A percentile compares a stretch with the other conserved stretches of the same genome.
phyloP scores from a whole-genome alignment of 441 rosid species.

The Euphorbia neoarborescens region DNA sequence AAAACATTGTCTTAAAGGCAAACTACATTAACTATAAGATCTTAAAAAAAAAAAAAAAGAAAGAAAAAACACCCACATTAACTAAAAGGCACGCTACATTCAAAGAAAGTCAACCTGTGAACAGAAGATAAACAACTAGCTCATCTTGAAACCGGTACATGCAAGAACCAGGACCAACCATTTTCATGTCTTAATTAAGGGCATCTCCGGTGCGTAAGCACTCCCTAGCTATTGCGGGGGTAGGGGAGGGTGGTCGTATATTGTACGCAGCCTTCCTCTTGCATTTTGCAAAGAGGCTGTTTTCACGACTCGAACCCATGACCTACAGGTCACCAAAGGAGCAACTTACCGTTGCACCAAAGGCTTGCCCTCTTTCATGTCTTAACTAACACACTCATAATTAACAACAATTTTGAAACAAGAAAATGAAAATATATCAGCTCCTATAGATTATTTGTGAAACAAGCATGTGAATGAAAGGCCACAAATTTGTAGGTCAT shows the following conservation, averaged over 20 bases:
- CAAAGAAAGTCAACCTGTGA: background rate
- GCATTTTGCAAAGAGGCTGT: too few relatives aligned
- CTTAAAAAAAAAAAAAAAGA: too few relatives aligned
- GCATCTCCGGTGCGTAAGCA: too few relatives aligned
- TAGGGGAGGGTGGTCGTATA: too few relatives aligned
- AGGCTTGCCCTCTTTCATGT: background rate
- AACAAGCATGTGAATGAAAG: background rate
- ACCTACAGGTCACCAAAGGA: too few relatives aligned
- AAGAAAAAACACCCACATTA: too few relatives aligned
- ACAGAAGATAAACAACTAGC: background rate
- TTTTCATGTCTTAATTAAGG: too few relatives aligned
- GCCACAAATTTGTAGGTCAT: background rate
- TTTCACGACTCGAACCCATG: too few relatives aligned
- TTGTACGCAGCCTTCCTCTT: too few relatives aligned
- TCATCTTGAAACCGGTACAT: background rate
- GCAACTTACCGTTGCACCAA: too few relatives aligned
- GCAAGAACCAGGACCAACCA: conserved; percentile 8
- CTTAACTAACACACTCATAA: background rate
- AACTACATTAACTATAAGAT: too few relatives aligned
- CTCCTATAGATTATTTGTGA: background rate
- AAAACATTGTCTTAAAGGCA: background rate
- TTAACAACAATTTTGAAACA: background rate
- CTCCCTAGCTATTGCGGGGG: too few relatives aligned
- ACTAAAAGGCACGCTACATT: background rate
- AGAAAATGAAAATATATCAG: background rate